phyloP scores from a whole-genome alignment of 495 filamentous ascomycete species.

The Aspergillus funiculosus region DNA sequence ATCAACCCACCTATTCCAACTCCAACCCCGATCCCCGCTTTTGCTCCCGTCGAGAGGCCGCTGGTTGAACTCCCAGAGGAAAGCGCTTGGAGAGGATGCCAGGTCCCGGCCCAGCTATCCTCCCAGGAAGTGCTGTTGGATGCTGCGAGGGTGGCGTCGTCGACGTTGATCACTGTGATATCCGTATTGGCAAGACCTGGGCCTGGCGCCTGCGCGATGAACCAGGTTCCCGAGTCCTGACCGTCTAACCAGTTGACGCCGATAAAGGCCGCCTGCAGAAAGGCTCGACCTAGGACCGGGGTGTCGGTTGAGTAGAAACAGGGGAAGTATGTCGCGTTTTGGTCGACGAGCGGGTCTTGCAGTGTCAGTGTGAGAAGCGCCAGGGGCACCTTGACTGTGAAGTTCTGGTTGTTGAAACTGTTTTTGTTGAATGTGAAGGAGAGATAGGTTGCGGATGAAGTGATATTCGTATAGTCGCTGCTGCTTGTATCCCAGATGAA shows the following conservation, averaged over 20 bases:
- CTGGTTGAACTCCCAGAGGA: neutral
- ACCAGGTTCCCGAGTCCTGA: constrained; percentile 11
- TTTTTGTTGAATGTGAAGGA: constrained; percentile 43
- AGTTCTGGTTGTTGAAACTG: constrained; percentile 25
- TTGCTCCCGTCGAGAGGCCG: constrained; percentile 4
- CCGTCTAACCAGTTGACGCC: constrained; percentile 31
- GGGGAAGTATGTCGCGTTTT: constrained; percentile 47
- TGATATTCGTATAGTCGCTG: constrained; percentile 36
- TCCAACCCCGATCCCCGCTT: constrained; percentile 12
- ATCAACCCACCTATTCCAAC: too few species aligned
- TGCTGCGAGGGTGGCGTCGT: neutral
- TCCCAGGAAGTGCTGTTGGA: constrained; percentile 5
- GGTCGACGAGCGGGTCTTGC: constrained; percentile 40
- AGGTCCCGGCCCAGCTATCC: constrained; percentile 8
- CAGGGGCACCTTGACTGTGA: constrained; percentile 51
- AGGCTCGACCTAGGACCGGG: constrained; percentile 47
- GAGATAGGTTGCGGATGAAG: constrained; percentile 44
- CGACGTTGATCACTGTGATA: constrained; percentile 1
- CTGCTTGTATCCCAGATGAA: constrained; percentile 47
- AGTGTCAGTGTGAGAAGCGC: constrained; percentile 48
- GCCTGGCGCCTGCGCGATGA: constrained; percentile 13
- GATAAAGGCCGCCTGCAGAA: constrained; percentile 53
- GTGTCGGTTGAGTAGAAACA: constrained; percentile 31
- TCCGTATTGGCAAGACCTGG: neutral
- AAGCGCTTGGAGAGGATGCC: neutral